phyloP scores from a whole-genome alignment of 805 yeast species.

The Komagataella populi region DNA sequence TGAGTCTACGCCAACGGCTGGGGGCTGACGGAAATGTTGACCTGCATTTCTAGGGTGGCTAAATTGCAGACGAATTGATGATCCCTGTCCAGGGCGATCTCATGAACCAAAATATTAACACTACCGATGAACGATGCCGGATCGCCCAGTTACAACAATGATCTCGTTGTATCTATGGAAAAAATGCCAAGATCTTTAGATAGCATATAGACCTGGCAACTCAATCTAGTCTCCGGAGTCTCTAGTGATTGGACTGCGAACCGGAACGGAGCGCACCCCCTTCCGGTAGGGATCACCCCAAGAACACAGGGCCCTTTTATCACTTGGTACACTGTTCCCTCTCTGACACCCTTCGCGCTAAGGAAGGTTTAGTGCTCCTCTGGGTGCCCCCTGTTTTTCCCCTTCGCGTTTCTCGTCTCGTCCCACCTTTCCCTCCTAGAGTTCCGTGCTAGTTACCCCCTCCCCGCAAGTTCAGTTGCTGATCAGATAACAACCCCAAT shows the following conservation, averaged over 20 bases:
- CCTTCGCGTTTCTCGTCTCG: background rate
- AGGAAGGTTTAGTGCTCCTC: background rate
- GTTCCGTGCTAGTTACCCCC: background rate
- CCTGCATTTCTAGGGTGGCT: too few relatives aligned
- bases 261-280: background rate
- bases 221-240: too few relatives aligned
- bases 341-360: background rate
- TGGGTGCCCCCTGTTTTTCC: background rate
- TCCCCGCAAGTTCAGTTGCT: background rate
- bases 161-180: background rate
- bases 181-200: too few relatives aligned
- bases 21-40: background rate
- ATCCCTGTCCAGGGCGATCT: too few relatives aligned
- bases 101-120: too few relatives aligned
- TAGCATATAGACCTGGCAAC: too few relatives aligned
- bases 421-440: background rate
- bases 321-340: too few relatives aligned
- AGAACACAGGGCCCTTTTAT: too few relatives aligned
- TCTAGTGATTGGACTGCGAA: background rate
- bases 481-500: background rate
- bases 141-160: background rate
- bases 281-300: background rate
- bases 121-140: background rate
- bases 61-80: too few relatives aligned
- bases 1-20: background rate